Conservation (phyloP, 176 grass and related monocot genomes). For the Avena eriantha region DNA sequence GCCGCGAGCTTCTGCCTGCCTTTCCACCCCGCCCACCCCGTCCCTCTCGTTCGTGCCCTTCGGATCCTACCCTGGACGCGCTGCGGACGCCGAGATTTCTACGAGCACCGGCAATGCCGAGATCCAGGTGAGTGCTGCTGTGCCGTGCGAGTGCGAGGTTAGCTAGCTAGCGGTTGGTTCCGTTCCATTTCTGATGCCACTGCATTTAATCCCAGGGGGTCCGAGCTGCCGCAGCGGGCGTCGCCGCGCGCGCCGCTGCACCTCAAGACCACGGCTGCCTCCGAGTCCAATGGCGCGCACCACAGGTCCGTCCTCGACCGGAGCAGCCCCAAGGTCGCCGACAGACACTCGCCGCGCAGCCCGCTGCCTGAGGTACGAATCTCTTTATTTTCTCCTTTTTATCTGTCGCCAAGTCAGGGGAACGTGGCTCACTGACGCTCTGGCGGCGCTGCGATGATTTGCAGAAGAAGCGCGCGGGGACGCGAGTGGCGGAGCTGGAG, state of each 20-base stretch:
- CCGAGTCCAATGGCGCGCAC: slow-evolving; percentile 70
- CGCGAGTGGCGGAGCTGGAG: slow-evolving; percentile 73
- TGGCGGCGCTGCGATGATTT: neutral
- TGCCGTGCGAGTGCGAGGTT: too few species aligned
- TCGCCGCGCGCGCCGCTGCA: slow-evolving; percentile 81
- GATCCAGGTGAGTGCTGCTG: slow-evolving; percentile 56
- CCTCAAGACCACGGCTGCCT: slow-evolving; percentile 71
- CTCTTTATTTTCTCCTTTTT: neutral
- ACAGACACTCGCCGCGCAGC: slow-evolving; percentile 74
- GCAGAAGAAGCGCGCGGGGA: slow-evolving; percentile 78
- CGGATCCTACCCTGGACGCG: slow-evolving; percentile 3
- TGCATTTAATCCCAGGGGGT: slow-evolving; percentile 58
- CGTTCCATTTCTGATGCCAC: neutral
- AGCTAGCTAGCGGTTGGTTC: neutral
- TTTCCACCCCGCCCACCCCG: slow-evolving; percentile 17
- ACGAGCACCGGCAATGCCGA: slow-evolving; percentile 45
- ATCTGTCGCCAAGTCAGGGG: too few species aligned
- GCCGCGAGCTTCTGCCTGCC: neutral
- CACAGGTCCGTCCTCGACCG: slow-evolving; percentile 59
- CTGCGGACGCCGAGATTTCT: neutral
- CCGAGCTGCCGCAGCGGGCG: slow-evolving; percentile 67
- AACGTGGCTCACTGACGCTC: neutral
- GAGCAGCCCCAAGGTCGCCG: slow-evolving; percentile 76
- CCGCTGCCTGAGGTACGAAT: slow-evolving; percentile 65
- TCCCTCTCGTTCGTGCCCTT: slow-evolving; percentile 2